Conservation (phyloP, 2,329 filamentous ascomycete species). For the Lizonia empirigonia region DNA sequence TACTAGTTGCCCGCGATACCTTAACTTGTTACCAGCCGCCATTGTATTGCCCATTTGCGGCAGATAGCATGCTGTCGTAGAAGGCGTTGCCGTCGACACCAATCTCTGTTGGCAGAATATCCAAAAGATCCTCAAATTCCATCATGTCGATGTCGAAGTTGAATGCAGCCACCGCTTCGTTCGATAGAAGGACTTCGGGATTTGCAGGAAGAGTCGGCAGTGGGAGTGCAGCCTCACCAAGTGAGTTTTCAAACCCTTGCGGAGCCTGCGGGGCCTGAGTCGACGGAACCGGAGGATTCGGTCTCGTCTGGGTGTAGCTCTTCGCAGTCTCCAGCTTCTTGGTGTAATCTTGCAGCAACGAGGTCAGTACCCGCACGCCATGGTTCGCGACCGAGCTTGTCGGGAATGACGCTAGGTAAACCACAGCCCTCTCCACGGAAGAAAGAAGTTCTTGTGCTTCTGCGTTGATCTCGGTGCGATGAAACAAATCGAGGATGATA, state of each 20-base stretch:
- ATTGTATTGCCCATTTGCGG: conserved; percentile 11
- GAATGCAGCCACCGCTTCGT: conserved; percentile 22
- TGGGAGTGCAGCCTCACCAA: conserved; percentile 12
- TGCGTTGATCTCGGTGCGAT: conserved; percentile 27
- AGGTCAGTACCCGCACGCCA: conserved; percentile 47
- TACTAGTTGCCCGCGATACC: neutral
- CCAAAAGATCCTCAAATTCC: conserved; percentile 35
- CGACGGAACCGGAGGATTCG: neutral
- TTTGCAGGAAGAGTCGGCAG: conserved; percentile 1
- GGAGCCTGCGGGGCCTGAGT: conserved; percentile 16
- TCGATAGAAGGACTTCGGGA: conserved; percentile 8
- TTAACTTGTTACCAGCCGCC: neutral
- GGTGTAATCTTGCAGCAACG: conserved; percentile 40
- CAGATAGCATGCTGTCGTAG: conserved; percentile 31
- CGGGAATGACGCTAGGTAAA: conserved; percentile 38
- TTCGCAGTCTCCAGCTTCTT: conserved; percentile 26
- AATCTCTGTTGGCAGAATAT: conserved; percentile 27
- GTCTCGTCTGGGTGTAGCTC: conserved; percentile 6
- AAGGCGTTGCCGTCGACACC: conserved; percentile 32
- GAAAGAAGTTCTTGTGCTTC: conserved; percentile 33
- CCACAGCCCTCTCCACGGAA: conserved; percentile 43
- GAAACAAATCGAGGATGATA: conserved; percentile 37
- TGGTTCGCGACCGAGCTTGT: conserved; percentile 50
- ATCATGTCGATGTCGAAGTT: conserved; percentile 37
- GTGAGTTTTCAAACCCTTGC: conserved; percentile 4